These are phyloP conservation scores for Colletotrichum lentis DNA, from an alignment of 2,329 filamentous ascomycete genomes.

Conservation along the genomic window DNA sequence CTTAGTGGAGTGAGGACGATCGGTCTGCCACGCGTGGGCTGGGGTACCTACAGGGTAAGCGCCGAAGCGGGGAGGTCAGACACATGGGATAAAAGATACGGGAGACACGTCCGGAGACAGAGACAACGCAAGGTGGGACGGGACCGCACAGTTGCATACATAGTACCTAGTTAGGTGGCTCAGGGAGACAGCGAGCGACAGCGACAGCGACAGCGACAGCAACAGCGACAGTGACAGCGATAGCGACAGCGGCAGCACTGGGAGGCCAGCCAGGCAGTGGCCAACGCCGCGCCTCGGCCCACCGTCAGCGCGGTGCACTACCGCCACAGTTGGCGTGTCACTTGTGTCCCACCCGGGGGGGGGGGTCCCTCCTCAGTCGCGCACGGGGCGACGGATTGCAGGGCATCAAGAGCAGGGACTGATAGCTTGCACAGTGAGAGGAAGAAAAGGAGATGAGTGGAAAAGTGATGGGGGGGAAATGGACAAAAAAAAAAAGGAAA, in stretches of 20 bases:
- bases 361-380: slow-evolving; percentile 2
- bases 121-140: no score
- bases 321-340: slow-evolving; percentile 1
- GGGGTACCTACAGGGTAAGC: no score
- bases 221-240: no score
- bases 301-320: slow-evolving; percentile 15
- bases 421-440: neutral
- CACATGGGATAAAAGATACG: slow-evolving; percentile 16
- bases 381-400: slow-evolving; percentile 10
- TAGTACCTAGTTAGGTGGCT: no score
- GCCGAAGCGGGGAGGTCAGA: slow-evolving; percentile 18
- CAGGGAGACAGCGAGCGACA: no score
- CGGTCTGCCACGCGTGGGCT: no score
- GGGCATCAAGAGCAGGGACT: neutral
- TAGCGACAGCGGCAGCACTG: neutral
- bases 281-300: slow-evolving; percentile 19
- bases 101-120: no score
- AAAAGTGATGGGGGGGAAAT: no score
- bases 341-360: neutral
- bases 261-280: slow-evolving; percentile 4
- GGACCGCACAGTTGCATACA: no score
- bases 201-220: no score
- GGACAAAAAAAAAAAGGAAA: no score
- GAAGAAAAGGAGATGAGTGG: neutral
- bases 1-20: no score